Percentiles rank a stretch among this genome's conserved stretches.
These are phyloP conservation scores for Saccharomyces jurei DNA, from an alignment of 805 yeast genomes.

Conservation along the genomic window DNA sequence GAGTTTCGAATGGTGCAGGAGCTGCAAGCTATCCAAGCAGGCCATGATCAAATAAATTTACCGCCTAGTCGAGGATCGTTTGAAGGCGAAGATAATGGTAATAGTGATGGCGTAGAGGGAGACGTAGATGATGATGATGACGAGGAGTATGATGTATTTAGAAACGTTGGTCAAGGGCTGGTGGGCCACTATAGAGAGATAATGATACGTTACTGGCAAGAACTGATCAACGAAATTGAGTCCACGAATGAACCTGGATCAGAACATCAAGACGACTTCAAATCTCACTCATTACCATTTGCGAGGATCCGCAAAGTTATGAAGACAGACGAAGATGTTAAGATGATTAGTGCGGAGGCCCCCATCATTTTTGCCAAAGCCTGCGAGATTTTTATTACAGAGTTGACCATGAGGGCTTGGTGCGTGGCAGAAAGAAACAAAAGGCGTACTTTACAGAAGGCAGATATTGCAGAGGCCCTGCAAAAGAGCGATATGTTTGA, in stretches of 20 bases:
- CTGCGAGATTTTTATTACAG: constrained; percentile 94
- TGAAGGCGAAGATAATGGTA: neutral
- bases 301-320: constrained; percentile 95
- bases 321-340: constrained; percentile 96
- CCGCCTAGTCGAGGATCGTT: neutral
- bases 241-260: constrained; percentile 46
- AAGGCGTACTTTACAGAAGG: constrained; percentile 85
- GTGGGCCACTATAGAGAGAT: constrained; percentile 72
- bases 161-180: constrained; percentile 89
- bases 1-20: neutral
- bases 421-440: constrained; percentile 95
- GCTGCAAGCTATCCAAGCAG: neutral
- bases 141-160: constrained; percentile 50
- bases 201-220: constrained; percentile 98
- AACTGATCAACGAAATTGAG: constrained; percentile 72
- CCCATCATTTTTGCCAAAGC: constrained; percentile 97
- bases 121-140: constrained; percentile 12
- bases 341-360: constrained; percentile 97
- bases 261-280: constrained; percentile 73
- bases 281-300: constrained; percentile 87
- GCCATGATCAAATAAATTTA: neutral
- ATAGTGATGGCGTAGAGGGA: neutral
- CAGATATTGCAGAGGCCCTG: constrained; percentile 91
- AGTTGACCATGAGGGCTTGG: constrained; percentile 98
- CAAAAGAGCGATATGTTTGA: constrained; percentile 96